These are phyloP conservation scores for Parastagonospora nodorum DNA, from an alignment of 2,329 filamentous ascomycete genomes.

Conservation along the genomic window DNA sequence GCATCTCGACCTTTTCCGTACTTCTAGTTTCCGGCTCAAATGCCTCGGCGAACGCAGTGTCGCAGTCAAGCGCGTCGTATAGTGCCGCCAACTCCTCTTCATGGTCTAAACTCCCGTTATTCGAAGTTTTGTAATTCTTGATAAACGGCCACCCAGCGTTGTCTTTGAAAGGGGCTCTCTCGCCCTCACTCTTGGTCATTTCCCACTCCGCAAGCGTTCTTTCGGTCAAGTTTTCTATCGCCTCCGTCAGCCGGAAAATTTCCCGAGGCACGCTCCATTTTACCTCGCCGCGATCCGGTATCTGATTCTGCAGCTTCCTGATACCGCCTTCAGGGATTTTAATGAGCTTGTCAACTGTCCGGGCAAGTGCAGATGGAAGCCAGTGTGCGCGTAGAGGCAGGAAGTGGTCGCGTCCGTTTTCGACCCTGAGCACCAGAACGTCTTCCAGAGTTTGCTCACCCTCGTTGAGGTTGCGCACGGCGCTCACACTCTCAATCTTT, in stretches of 20 bases:
- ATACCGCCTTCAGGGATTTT: slow-evolving; percentile 79
- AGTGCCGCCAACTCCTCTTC: slow-evolving; percentile 53
- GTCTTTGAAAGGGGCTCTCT: slow-evolving; percentile 58
- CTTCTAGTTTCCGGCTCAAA: slow-evolving; percentile 65
- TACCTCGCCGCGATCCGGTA: slow-evolving; percentile 53
- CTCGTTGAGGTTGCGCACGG: slow-evolving; percentile 74
- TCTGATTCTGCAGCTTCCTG: slow-evolving; percentile 68
- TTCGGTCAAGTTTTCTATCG: slow-evolving; percentile 66
- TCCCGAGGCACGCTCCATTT: slow-evolving; percentile 85
- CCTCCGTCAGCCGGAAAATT: slow-evolving; percentile 85
- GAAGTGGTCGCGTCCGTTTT: slow-evolving; percentile 87
- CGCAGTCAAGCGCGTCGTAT: slow-evolving; percentile 74
- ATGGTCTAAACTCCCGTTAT: slow-evolving; percentile 52
- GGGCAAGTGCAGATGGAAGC: slow-evolving; percentile 80
- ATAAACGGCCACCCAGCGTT: slow-evolving; percentile 66
- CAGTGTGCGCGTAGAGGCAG: slow-evolving; percentile 79
- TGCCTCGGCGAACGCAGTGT: slow-evolving; percentile 63
- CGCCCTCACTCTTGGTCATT: slow-evolving; percentile 56
- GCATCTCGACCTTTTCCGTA: slow-evolving; percentile 72
- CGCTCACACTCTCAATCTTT: slow-evolving; percentile 65
- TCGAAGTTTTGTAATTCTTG: slow-evolving; percentile 24
- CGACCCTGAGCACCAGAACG: slow-evolving; percentile 82
- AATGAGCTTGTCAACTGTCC: slow-evolving; percentile 86
- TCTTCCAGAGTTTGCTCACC: slow-evolving; percentile 73
- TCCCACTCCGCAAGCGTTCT: slow-evolving; percentile 66